Base-by-base conservation (phyloP, 495 filamentous ascomycete species). In the Xylaria venustula region DNA sequence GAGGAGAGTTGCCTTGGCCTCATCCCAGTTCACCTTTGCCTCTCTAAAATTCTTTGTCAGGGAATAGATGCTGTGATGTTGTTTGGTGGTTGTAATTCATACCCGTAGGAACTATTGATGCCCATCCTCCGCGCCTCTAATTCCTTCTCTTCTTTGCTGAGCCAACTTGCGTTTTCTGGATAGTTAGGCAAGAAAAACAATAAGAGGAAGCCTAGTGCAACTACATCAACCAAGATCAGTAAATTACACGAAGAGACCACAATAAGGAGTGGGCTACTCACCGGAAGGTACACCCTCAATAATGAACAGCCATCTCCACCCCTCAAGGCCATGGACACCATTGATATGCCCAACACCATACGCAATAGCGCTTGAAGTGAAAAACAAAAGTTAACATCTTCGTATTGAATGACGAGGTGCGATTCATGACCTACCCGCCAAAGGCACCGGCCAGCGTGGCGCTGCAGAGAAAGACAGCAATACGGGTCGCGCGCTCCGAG, bases 121-220 rank as follows among this genome's bases (percentile, higher is more conserved):
- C 40, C 40, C 40, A 87, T 71, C 71, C 92, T 78, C 72, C 92
- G 83, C 65, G 87, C 71, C 67, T 91, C 87, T 22, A 73, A 70
- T 36, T 81, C 15, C 71, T 36, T 8, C 66, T 57, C 91, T 75
- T 4, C 87, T 1, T 79, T 76, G 15, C 79, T 83, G 22, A 94
- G 79, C 63, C 92, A 94, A 2, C 60, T 81, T 7, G 89, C 90
- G 22, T 85, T 76, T 49, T 88, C 84, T 0, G 90, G 91, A 65
- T 91, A 93, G 64, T 94, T 88, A 48, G 87, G 83, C 3, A 94
- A 17, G 17, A 44, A 44, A 4, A 44, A n/a, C 4, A 44, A 11
- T 17, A 44, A 11, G 40, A 44, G n/a, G n/a, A 44, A 44, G 4
- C 40, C 40, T 4, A 44, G 40, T 44, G 40, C 40, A 7, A 44